phyloP scores from a whole-genome alignment of 2,329 filamentous ascomycete genomes.

The Byssothecium circinans region DNA sequence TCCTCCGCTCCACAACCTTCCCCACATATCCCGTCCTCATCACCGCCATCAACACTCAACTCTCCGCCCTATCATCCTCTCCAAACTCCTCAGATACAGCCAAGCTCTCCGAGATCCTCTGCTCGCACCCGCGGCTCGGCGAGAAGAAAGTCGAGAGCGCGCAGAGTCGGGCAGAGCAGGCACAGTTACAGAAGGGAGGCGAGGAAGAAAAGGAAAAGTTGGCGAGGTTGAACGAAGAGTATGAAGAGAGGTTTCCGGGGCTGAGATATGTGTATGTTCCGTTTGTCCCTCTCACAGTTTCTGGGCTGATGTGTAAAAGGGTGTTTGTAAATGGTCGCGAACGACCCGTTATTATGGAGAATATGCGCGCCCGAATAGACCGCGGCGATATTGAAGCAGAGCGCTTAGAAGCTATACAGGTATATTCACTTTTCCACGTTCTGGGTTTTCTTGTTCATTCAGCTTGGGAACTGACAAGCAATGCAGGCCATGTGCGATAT shows the following conservation, averaged over 20 bases:
- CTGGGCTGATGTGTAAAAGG: conserved; percentile 36
- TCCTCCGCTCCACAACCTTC: conserved; percentile 64
- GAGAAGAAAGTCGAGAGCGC: conserved; percentile 80
- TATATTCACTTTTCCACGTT: too few relatives aligned
- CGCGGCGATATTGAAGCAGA: conserved; percentile 68
- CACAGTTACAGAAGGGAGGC: conserved; percentile 61
- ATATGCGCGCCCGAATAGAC: conserved; percentile 76
- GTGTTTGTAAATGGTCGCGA: conserved; percentile 86
- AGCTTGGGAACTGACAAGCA: background rate
- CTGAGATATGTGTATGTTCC: conserved; percentile 74
- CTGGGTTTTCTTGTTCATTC: background rate
- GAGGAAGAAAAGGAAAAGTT: conserved; percentile 61
- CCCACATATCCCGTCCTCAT: conserved; percentile 71
- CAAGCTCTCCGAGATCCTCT: conserved; percentile 71
- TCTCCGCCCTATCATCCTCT: conserved; percentile 50
- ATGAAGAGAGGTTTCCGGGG: conserved; percentile 79
- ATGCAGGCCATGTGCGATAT: conserved; percentile 87
- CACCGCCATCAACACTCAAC: conserved; percentile 62
- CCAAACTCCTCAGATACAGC: conserved; percentile 51
- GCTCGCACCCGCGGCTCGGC: conserved; percentile 81
- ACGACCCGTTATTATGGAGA: conserved; percentile 73
- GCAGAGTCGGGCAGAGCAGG: conserved; percentile 80
- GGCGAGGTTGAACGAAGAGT: conserved; percentile 69
- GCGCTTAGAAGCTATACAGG: conserved; percentile 72
- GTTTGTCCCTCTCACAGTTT: background rate